phyloP scores from a whole-genome alignment of 805 yeast species.

The Dipodascus geniculatus region DNA sequence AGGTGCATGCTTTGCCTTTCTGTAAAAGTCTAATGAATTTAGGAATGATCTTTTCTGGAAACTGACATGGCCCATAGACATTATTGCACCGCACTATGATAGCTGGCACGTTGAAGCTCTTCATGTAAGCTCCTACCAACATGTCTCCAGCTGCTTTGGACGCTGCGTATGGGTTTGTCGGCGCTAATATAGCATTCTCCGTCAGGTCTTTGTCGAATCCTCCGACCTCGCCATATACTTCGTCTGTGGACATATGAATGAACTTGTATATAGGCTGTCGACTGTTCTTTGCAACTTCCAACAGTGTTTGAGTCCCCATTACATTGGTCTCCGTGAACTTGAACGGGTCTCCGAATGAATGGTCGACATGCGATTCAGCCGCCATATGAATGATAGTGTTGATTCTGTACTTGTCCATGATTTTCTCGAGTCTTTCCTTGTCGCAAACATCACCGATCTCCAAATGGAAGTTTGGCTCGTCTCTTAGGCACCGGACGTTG shows the following conservation, averaged over 20 bases:
- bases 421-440: conserved; percentile 13
- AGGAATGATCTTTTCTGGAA: conserved; percentile 42
- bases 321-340: conserved; percentile 36
- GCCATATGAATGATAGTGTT: conserved; percentile 38
- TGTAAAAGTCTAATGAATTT: conserved; percentile 17
- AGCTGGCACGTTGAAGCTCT: conserved; percentile 33
- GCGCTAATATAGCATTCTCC: conserved; percentile 31
- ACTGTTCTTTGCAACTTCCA: conserved; percentile 29
- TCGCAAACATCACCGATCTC: conserved; percentile 29
- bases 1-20: conserved; percentile 19
- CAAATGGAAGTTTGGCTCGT: conserved; percentile 19
- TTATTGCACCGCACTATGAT: conserved; percentile 38
- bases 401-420: conserved; percentile 18
- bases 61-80: conserved; percentile 42
- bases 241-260: conserved; percentile 46
- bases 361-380: conserved; percentile 45
- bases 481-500: conserved; percentile 22
- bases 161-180: conserved; percentile 48
- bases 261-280: conserved; percentile 17
- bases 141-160: conserved; percentile 44
- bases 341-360: conserved; percentile 35
- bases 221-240: conserved; percentile 42
- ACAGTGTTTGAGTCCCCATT: conserved; percentile 34
- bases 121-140: conserved; percentile 34
- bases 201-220: conserved; percentile 16